Percentiles rank a stretch among this genome's conserved stretches.
These are phyloP conservation scores for Asterophora parasitica DNA, from an alignment of 768 basidiomycete genomes.

Conservation along the genomic window DNA sequence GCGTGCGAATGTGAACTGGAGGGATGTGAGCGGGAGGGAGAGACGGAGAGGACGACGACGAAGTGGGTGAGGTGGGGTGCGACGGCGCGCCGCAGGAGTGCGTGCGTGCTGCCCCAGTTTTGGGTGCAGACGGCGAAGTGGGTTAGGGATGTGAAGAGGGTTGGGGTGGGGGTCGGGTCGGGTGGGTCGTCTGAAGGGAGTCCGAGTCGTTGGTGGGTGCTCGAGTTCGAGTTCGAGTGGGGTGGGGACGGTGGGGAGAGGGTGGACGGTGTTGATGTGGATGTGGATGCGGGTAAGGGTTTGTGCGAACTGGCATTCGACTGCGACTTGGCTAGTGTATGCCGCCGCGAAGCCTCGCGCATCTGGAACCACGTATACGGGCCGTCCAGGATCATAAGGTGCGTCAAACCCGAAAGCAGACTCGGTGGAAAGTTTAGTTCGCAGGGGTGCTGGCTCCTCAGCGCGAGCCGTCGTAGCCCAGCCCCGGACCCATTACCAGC, in stretches of 20 bases:
- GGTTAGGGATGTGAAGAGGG: constrained; percentile 16
- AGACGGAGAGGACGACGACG: constrained; percentile 17
- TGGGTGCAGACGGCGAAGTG: constrained; percentile 19
- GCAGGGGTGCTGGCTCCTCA: constrained; percentile 12
- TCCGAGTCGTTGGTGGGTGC: no score
- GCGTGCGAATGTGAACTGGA: constrained; percentile 12
- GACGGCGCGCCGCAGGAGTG: constrained; percentile 11
- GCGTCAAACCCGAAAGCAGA: constrained; percentile 20
- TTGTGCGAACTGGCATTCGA: no score
- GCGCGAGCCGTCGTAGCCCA: constrained; percentile 5
- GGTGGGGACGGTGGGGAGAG: no score
- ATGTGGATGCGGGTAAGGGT: no score
- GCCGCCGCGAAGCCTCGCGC: constrained; percentile 14
- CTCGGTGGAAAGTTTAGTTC: constrained; percentile 19
- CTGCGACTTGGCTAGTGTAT: neutral
- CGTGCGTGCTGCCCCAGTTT: constrained; percentile 20
- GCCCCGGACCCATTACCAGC: no score
- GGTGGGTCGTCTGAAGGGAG: constrained; percentile 1
- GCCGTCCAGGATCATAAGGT: constrained; percentile 21
- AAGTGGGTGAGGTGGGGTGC: constrained; percentile 19
- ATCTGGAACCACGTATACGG: constrained; percentile 19
- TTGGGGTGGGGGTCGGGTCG: constrained; percentile 4
- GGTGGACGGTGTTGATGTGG: no score
- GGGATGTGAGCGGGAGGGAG: no score
- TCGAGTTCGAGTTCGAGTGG: no score